Evolutionary conservation across 176 grass and related monocot genomes (phyloP), one percentile per base, ranked within the genome.

Genomic region (Juncus effusus): DNA sequence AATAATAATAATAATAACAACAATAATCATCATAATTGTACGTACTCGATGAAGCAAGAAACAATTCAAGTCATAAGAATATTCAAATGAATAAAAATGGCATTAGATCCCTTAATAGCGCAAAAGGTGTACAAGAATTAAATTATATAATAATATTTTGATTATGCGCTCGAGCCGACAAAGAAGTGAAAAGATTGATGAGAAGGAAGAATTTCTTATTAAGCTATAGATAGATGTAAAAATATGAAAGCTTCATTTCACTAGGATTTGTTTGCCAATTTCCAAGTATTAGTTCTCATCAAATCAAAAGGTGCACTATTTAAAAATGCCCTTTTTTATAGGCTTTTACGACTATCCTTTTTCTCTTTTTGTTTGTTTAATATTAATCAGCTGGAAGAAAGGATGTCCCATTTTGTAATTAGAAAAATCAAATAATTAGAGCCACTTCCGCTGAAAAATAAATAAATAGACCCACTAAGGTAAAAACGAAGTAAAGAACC

Each of bases 231-330:
- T 47, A 5, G 15, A 14, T 54, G 54, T 70, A 7, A 49, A 70
- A 70, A 70, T 51, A 37, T 57, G 38, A 57, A 70, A 56, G 52
- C 55, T 42, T 41, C 47, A n/a, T 70, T 16, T 70, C 67, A 70
- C 67, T 57, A 54, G 16, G 14, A 70, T 54, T 56, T 70, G 53
- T 70, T 70, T 56, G 67, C 67, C 52, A 70, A 10, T 37, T 70
- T 54, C 11, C 39, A 28, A 28, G 19, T 28, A 28, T 28, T 28
- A 28, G 19, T 28, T 28, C 1, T 28, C 19, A 28, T 28, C 19
- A 28, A 28, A 28, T 28, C 0, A 28, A 28, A 28, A 28, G 13
- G 56, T 15, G 51, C 67, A 70, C 51, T 41, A 70, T 40, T 50
- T 36, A 56, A n/a, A 38, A 19, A 70, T 70, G 19, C 36, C 52